phyloP scores from a whole-genome alignment of 2,329 filamentous ascomycete species.

The Pezicula radicicola region DNA sequence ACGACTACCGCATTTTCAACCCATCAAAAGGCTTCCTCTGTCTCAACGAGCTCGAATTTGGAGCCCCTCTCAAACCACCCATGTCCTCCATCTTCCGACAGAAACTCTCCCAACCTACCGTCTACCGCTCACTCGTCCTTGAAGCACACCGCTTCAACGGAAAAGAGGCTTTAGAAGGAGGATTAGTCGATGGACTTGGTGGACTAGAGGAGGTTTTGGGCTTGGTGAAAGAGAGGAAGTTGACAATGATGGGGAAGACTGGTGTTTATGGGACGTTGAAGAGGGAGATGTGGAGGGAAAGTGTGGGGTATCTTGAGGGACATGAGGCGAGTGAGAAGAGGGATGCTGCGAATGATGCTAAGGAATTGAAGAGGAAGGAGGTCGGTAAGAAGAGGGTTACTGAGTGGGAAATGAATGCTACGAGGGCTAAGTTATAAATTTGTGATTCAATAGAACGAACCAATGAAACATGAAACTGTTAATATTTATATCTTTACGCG shows the following conservation, averaged over 20 bases:
- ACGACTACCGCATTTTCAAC: slow-evolving; percentile 80
- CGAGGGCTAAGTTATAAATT: slow-evolving; percentile 21
- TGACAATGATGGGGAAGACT: slow-evolving; percentile 59
- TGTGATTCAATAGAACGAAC: not conserved
- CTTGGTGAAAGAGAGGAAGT: slow-evolving; percentile 55
- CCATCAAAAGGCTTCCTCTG: slow-evolving; percentile 69
- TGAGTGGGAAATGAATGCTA: slow-evolving; percentile 23
- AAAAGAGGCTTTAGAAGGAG: slow-evolving; percentile 58
- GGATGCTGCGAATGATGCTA: slow-evolving; percentile 36
- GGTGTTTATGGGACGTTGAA: slow-evolving; percentile 71
- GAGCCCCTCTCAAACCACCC: slow-evolving; percentile 68
- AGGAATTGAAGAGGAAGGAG: slow-evolving; percentile 22
- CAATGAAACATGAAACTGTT: too few species aligned
- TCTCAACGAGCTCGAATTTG: slow-evolving; percentile 79
- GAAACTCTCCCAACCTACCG: slow-evolving; percentile 52
- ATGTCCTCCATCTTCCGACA: slow-evolving; percentile 74
- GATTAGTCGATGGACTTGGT: slow-evolving; percentile 67
- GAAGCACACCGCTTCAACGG: slow-evolving; percentile 69
- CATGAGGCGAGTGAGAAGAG: slow-evolving; percentile 48
- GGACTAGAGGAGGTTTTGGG: slow-evolving; percentile 59
- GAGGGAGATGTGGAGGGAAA: slow-evolving; percentile 71
- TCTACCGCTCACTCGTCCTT: slow-evolving; percentile 65
- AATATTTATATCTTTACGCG: too few species aligned
- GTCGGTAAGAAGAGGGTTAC: slow-evolving; percentile 15
- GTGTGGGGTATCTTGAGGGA: slow-evolving; percentile 54